Evolutionary conservation across 2,329 filamentous ascomycete genomes (phyloP), one percentile per base, ranked within the genome.

Genomic region (Penicillium sp.): DNA sequence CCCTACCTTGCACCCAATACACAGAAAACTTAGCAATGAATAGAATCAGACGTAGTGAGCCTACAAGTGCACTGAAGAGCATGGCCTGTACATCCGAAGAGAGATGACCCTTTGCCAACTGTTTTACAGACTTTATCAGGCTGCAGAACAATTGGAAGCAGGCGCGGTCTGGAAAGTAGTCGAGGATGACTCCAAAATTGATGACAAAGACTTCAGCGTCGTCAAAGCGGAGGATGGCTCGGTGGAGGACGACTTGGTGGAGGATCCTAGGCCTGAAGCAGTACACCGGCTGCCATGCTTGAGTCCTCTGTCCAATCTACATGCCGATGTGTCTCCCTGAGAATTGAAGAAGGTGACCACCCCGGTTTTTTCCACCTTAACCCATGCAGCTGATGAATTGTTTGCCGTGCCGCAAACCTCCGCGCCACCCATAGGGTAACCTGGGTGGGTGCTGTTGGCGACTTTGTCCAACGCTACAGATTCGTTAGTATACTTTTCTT

Each of bases 331-430:
- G 24, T 50, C 32, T 25, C 49, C 42, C 8, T 49, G 47, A 20
- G 47, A 44, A 32, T 53, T 53, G 18, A 42, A 50, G 13, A 55
- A 55, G 13, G 41, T 50, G 39, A 50, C 44, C 28, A 45, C 23
- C 25, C 42, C 49, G 10, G 46, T 48, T 15, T 38, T 13, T 8
- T 52, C 38, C 3, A 55, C 44, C 38, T 3, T 23, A 15, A 55
- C 50, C 53, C 38, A 55, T 10, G 49, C 47, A 25, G 25, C 46
- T 40, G 44, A 18, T 6, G 35, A 35, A 23, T 46, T 44, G n/a
- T 55, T 27, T 28, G 44, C 37, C 9, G 42, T 47, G n/a, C 46
- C 38, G 46, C 28, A 52, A 5, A 25, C 42, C 28, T 32, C 46
- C 7, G 47, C 43, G 38, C 40, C 41, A 41, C 49, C 18, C 7